A percentile compares a stretch with the other conserved stretches of the same genome.
phyloP scores from a whole-genome alignment of 768 basidiomycete species.

The Phlebiopsis gigantea region DNA sequence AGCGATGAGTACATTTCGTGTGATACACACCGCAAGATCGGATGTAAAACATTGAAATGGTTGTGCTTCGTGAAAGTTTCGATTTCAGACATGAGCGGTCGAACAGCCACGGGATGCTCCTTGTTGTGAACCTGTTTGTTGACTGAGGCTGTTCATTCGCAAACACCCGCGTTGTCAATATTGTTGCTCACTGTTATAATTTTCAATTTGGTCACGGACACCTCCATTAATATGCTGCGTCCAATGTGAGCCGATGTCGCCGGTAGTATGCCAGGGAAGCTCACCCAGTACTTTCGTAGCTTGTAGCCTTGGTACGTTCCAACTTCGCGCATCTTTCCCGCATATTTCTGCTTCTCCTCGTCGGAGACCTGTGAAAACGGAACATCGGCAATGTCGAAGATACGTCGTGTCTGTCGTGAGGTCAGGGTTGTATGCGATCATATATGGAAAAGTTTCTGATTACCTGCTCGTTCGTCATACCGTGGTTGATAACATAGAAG shows the following conservation, averaged over 20 bases:
- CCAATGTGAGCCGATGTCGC: neutral
- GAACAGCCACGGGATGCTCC: slow-evolving; percentile 35
- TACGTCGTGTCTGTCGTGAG: slow-evolving; percentile 31
- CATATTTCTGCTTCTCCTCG: slow-evolving; percentile 39
- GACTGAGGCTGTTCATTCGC: slow-evolving; percentile 24
- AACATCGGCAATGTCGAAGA: slow-evolving; percentile 44
- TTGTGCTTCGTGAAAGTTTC: slow-evolving; percentile 45
- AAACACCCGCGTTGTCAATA: neutral
- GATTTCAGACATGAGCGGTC: slow-evolving; percentile 50
- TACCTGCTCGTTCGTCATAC: slow-evolving; percentile 37
- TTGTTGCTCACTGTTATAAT: slow-evolving; percentile 48
- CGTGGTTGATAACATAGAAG: slow-evolving; percentile 47
- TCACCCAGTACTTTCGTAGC: slow-evolving; percentile 44
- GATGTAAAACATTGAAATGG: slow-evolving; percentile 45
- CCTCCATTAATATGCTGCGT: slow-evolving; percentile 55
- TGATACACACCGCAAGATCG: slow-evolving; percentile 34
- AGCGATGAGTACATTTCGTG: neutral
- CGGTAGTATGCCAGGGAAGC: neutral
- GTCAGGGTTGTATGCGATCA: neutral
- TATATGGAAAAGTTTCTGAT: neutral
- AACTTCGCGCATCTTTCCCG: slow-evolving; percentile 34
- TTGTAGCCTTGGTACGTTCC: slow-evolving; percentile 53
- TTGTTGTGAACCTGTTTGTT: slow-evolving; percentile 27
- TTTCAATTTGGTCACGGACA: slow-evolving; percentile 59
- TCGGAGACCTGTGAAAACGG: slow-evolving; percentile 34